These are phyloP conservation scores for Phalaenopsis equestris DNA, from an alignment of 106 monocot species.

Conservation along the genomic window DNA sequence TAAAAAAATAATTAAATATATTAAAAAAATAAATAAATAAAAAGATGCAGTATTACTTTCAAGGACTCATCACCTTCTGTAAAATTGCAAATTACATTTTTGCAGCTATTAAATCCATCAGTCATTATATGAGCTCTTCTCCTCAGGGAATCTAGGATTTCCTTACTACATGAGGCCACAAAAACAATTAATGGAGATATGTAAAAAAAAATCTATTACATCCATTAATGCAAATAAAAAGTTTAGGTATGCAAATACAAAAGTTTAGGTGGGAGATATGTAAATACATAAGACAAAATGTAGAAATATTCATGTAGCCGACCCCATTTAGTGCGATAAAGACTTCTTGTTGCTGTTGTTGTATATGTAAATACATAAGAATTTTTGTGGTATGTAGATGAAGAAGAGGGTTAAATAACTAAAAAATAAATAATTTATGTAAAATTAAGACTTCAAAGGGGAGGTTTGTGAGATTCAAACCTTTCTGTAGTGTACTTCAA, in stretches of 20 bases:
- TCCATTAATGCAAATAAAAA: background rate
- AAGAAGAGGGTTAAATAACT: too few relatives aligned
- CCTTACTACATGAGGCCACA: slow-evolving; percentile 48
- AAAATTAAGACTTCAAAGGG: background rate
- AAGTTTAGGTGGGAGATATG: too few relatives aligned
- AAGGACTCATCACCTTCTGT: slow-evolving; percentile 65
- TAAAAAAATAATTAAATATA: background rate
- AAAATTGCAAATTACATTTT: slow-evolving; percentile 92
- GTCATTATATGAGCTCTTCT: slow-evolving; percentile 95
- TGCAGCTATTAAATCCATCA: slow-evolving; percentile 98
- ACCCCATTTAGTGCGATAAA: too few relatives aligned
- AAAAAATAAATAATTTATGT: too few relatives aligned
- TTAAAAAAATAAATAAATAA: background rate
- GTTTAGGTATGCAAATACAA: background rate
- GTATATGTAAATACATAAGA: too few relatives aligned
- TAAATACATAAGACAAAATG: too few relatives aligned
- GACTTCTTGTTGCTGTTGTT: too few relatives aligned
- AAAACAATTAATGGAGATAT: slow-evolving; percentile 6
- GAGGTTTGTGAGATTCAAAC: slow-evolving; percentile 22
- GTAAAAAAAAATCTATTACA: background rate
- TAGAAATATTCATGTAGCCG: too few relatives aligned
- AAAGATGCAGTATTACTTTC: background rate
- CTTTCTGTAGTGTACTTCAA: slow-evolving; percentile 73
- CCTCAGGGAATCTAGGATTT: slow-evolving; percentile 71
- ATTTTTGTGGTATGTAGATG: too few relatives aligned